These are phyloP conservation scores for Coemansia sp. DNA, from an alignment of 192 early-diverging fungal genomes.

Conservation along the genomic window DNA sequence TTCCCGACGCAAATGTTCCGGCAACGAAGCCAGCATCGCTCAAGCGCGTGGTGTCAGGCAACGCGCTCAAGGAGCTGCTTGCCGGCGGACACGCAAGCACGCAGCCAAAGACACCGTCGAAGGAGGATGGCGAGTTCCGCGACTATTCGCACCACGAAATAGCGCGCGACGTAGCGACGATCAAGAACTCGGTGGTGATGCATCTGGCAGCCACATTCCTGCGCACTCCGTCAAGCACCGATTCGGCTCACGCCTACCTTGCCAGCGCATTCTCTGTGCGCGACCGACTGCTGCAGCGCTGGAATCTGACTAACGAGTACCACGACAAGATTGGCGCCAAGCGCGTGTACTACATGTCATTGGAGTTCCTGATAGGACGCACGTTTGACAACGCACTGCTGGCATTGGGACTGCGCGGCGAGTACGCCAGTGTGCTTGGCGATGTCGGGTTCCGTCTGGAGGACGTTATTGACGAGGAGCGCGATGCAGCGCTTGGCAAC, in stretches of 20 bases:
- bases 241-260: conserved; percentile 91
- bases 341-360: conserved; percentile 95
- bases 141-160: conserved; percentile 54
- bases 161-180: conserved; percentile 63
- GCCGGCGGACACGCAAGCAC: conserved; percentile 40
- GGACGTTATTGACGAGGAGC: conserved; percentile 90
- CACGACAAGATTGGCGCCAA: conserved; percentile 73
- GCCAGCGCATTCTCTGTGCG: conserved; percentile 89
- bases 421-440: conserved; percentile 65
- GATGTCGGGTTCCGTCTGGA: conserved; percentile 91
- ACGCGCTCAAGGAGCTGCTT: conserved; percentile 54
- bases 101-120: conserved; percentile 49
- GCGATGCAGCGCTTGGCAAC: conserved; percentile 95
- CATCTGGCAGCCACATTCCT: conserved; percentile 91
- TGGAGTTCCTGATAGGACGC: conserved; percentile 96
- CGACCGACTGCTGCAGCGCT: conserved; percentile 87
- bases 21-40: conserved; percentile 44
- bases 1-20: conserved; percentile 38
- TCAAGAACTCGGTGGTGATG: conserved; percentile 85
- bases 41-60: conserved; percentile 54
- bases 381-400: conserved; percentile 97
- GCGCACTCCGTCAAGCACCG: conserved; percentile 86
- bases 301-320: conserved; percentile 95
- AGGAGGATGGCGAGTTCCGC: conserved; percentile 48
- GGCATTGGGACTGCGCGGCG: conserved; percentile 79